These are phyloP conservation scores for Trapa incisa DNA, from an alignment of 345 rosid species.

Conservation along the genomic window DNA sequence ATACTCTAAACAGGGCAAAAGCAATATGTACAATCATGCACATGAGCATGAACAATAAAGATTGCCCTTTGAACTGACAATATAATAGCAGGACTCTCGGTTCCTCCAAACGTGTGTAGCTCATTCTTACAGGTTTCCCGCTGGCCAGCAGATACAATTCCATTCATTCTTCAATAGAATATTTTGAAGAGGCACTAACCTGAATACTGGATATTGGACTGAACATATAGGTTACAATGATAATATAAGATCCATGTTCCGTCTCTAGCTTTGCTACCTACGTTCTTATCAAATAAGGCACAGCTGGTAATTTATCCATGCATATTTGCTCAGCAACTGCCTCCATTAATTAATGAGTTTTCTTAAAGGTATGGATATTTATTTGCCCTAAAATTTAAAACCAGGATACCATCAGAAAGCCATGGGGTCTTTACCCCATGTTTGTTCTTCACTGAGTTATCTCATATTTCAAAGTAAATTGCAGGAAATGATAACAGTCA, in stretches of 20 bases:
- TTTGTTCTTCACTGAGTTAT: not conserved
- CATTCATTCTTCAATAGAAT: no score
- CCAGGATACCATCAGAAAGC: no score
- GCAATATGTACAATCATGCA: no score
- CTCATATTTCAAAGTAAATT: not conserved
- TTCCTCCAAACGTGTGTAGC: not conserved
- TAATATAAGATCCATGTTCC: not conserved
- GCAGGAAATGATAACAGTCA: no score
- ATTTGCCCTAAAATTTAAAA: not conserved
- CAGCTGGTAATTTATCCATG: not conserved
- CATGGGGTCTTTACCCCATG: not conserved
- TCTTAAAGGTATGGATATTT: no score
- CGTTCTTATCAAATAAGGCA: not conserved
- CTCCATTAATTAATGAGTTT: not conserved
- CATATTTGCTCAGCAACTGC: not conserved
- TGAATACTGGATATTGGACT: not conserved
- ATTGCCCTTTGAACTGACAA: not conserved
- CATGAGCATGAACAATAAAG: no score
- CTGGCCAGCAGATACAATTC: no score
- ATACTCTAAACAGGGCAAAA: no score
- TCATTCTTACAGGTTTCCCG: not conserved
- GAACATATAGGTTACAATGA: not conserved
- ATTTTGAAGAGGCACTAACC: not conserved
- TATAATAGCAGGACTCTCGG: not conserved
- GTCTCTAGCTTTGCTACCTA: not conserved